Evolutionary conservation across 2,329 filamentous ascomycete species (phyloP), one percentile per base, ranked within the genome.

Genomic region (Penicillium sp.): DNA sequence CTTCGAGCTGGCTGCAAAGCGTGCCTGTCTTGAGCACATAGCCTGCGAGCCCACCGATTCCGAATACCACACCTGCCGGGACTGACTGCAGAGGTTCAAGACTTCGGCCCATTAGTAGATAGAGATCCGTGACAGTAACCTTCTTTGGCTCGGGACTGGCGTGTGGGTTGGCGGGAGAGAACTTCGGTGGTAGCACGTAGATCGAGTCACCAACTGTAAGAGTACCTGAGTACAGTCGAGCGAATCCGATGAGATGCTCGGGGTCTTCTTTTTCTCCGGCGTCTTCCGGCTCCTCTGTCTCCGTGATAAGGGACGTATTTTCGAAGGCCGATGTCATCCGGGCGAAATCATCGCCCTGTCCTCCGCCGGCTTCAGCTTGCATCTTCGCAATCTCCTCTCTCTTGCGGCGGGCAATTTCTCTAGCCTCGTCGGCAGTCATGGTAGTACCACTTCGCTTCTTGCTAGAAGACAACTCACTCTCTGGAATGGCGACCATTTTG

Each of bases 21-120:
- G 93, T 98, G 9, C 90, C 93, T 1, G 89, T 94, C 64, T 98
- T 98, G 39, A 98, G 76, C n/a, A 98, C 84, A 46, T 91, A 84
- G 11, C 90, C 91, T 58, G 93, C 90, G 1, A 98, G 78, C 2
- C 93, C 93, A 20, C 84, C 88, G 39, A 98, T 93, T 16, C 93
- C 93, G 59, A 98, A 97, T 4, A 98, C 86, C 6, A 94, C 90
- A 29, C 93, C 93, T 1, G 93, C 91, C 4, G 91, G 91, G 0
- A 97, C 91, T 0, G 84, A 85, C 11, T 80, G 78, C 0, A 98
- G 77, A 1, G 84, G 78, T 59, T 97, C 91, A 4, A 98, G 73
- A 43, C 85, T 85, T 43, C 91, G 79, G 19, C 93, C 93, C 93
- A 98, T 98, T 38, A 98, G 80, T 62, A 98, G 83, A 65, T 98